Base-by-base conservation (phyloP, 2,329 filamentous ascomycete genomes). In the Claviceps arundinis region DNA sequence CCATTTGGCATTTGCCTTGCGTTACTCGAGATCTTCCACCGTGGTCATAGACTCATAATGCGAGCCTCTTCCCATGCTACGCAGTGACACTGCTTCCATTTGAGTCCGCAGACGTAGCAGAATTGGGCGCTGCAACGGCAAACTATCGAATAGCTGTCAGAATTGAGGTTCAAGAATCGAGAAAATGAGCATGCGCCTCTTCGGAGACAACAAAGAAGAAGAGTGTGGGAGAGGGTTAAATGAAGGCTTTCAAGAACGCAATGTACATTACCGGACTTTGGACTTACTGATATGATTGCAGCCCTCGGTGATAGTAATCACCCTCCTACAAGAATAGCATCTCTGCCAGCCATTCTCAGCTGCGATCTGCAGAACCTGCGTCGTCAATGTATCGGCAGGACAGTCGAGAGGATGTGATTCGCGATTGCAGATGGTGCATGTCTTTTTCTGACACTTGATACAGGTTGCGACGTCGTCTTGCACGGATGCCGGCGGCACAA, bases 241-340 rank as follows among this genome's bases (percentile, higher is more conserved):
- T 11, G 0, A 7, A 4, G 24, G 1, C 24, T 38, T 14, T 5
- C 19, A 13, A 8, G 16, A 48, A 17, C 7, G 30, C 30, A 34
- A 34, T 34, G 9, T 34, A 34, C 3, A 11, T 11, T 11, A 11
- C 9, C 11, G 30, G 30, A 34, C 3, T 34, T 34, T 2, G 14
- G 3, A 72, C 74, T 59, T 56, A 81, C 78, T 76, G 4, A 82
- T 81, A 50, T 82, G 78, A 49, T 75, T 67, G 54, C 79, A 82
- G 1, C 79, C 78, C 0, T 38, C n/a, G 0, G 59, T 37, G 0
- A 78, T 61, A 61, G 80, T 75, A 0, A 82, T 67, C 11, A 82
- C 37, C 1, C 64, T 54, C 2, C 55, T 57, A 56, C 79, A 82
- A 0, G 55, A 52, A 4, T 59, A 60, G 54, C 79, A 82, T 2